phyloP scores from a whole-genome alignment of 2,329 filamentous ascomycete species.

The Penicillium sp. region DNA sequence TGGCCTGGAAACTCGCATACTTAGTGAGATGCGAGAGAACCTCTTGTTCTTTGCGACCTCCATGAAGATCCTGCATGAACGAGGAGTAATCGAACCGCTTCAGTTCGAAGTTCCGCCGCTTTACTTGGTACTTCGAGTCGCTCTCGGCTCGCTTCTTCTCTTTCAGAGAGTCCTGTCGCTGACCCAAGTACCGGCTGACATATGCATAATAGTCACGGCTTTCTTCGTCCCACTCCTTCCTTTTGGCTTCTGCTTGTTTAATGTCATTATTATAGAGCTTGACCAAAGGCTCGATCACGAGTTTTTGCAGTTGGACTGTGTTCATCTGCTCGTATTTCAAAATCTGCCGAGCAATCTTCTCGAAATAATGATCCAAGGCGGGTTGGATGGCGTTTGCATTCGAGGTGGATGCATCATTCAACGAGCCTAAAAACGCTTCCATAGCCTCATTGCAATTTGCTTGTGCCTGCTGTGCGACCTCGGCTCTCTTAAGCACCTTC shows the following conservation, averaged over 20 bases:
- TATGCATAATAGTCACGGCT: constrained; percentile 98
- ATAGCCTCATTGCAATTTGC: constrained; percentile 82
- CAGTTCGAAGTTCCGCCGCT: constrained; percentile 90
- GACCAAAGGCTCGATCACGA: constrained; percentile 90
- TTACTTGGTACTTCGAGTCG: constrained; percentile 92
- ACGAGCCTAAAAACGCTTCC: constrained; percentile 74
- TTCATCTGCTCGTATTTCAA: constrained; percentile 83
- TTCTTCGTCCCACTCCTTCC: constrained; percentile 97
- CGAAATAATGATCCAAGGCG: constrained; percentile 95
- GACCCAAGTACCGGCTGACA: constrained; percentile 91
- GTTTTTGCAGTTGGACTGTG: constrained; percentile 77
- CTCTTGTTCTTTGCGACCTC: constrained; percentile 97
- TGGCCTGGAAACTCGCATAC: constrained; percentile 87
- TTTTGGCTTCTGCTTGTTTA: constrained; percentile 95
- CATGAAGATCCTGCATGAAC: constrained; percentile 98
- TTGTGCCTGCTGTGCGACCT: constrained; percentile 79
- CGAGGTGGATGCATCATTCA: constrained; percentile 82
- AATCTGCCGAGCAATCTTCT: constrained; percentile 92
- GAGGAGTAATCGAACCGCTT: constrained; percentile 98
- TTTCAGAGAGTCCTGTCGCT: constrained; percentile 91
- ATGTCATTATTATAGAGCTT: constrained; percentile 95
- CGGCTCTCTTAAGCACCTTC: constrained; percentile 90
- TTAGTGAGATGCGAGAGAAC: constrained; percentile 91
- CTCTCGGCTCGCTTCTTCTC: constrained; percentile 95
- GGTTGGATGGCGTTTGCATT: constrained; percentile 97